Conservation (phyloP, 1,284 basidiomycete species). For the Volvariella surrecta region DNA sequence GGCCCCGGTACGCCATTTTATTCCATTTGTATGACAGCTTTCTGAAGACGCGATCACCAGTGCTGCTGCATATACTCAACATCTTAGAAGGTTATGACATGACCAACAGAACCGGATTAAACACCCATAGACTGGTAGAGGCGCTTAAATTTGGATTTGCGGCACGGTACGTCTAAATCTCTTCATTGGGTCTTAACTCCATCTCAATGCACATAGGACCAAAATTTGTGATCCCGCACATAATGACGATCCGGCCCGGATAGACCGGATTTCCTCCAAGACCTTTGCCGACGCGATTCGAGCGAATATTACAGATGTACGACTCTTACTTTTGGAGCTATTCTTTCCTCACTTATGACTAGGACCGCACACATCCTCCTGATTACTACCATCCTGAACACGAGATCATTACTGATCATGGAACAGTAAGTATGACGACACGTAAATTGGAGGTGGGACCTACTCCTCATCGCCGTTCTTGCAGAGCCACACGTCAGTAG, state of each 20-base stretch:
- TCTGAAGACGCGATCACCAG: conserved; percentile 16
- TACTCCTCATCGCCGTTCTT: conserved; percentile 8
- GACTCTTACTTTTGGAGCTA: conserved; percentile 16
- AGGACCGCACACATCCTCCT: conserved; percentile 74
- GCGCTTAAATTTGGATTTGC: conserved; percentile 78
- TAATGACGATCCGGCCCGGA: conserved; percentile 42
- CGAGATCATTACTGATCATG: conserved; percentile 74
- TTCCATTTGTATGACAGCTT: not conserved
- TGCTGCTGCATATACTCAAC: conserved; percentile 76
- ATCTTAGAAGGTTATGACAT: conserved; percentile 63
- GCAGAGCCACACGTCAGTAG: conserved; percentile 79
- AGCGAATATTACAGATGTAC: conserved; percentile 72
- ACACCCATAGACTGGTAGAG: conserved; percentile 69
- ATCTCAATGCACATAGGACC: conserved; percentile 40
- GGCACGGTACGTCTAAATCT: conserved; percentile 39
- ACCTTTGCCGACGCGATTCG: conserved; percentile 55
- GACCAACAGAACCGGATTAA: conserved; percentile 40
- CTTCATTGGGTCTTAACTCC: conserved; percentile 1
- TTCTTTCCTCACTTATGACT: conserved; percentile 11
- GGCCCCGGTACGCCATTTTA: conserved; percentile 46
- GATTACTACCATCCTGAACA: conserved; percentile 82
- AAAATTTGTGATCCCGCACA: conserved; percentile 74
- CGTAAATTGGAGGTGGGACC: conserved; percentile 1
- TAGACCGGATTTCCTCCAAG: conserved; percentile 67
- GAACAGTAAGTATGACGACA: conserved; percentile 52